phyloP scores from a whole-genome alignment of 2,329 filamentous ascomycete species.

The Xylogone sp. region DNA sequence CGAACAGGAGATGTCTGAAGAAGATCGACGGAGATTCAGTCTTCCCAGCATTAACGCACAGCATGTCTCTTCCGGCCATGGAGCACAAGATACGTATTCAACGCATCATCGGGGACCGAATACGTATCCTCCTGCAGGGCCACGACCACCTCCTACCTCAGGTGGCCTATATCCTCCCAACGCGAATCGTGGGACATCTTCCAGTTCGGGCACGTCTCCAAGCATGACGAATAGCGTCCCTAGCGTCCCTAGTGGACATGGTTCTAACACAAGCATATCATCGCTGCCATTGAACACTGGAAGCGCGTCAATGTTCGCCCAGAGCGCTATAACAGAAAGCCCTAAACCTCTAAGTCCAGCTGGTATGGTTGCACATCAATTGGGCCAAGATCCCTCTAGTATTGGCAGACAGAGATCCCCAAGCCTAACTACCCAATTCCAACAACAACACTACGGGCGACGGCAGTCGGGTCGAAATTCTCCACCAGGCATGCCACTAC shows the following conservation, averaged over 20 bases:
- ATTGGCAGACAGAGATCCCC: conserved; percentile 58
- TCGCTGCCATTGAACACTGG: conserved; percentile 43
- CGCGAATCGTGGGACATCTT: conserved; percentile 44
- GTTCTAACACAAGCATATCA: conserved; percentile 46
- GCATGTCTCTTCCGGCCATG: conserved; percentile 52
- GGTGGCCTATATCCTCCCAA: conserved; percentile 61
- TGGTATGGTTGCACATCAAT: conserved; percentile 43
- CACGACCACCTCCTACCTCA: conserved; percentile 42
- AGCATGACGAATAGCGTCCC: conserved; percentile 34
- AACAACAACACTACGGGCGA: conserved; percentile 60
- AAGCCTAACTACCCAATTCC: conserved; percentile 61
- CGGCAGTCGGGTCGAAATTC: conserved; percentile 53
- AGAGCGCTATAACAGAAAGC: conserved; percentile 75
- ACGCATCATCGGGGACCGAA: conserved; percentile 64
- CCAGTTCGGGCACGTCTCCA: conserved; percentile 52
- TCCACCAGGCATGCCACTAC: conserved; percentile 25
- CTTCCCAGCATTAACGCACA: conserved; percentile 72
- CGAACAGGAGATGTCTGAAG: conserved; percentile 58
- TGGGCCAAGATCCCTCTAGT: conserved; percentile 49
- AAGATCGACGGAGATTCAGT: conserved; percentile 61
- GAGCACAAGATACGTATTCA: conserved; percentile 30
- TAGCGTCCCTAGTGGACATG: conserved; percentile 35
- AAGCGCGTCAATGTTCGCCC: conserved; percentile 57
- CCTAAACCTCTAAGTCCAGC: conserved; percentile 75
- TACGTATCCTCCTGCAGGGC: conserved; percentile 73